Base-by-base conservation (phyloP, 257 asterid species). In the Ballota nigra region DNA sequence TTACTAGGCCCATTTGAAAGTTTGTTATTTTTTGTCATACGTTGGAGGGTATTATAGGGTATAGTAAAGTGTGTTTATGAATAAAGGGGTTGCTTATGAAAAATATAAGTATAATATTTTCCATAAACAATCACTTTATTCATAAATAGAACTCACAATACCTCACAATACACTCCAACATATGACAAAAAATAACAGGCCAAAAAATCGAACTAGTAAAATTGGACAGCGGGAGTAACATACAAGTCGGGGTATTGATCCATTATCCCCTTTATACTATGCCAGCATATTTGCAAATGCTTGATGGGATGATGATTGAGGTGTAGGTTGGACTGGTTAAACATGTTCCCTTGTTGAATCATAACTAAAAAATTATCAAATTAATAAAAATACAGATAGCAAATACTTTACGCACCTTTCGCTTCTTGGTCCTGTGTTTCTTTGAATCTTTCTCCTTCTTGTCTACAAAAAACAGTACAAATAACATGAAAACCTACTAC, bases 361-460 rank as follows among this genome's bases (percentile, higher is more conserved):
- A 40, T 62, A 34, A 62, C 43, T 6, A 62, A 56, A n/a, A 73
- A 33, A 36, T 13, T 33, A 75, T 60, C 75, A 23, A 53, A 38
- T 53, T 3, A 28, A 47, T 22, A 55, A 47, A 40, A 31, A 23
- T 22, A 66, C 29, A 45, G 41, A 16, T 19, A 26, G 38, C 22
- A 64, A 62, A 16, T 24, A 61, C 6, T 23, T 62, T 43, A 13
- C 51, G 76, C 81, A 93, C 98, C 98, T 93, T 93, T 79, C 97
- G 86, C 80, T 91, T 93, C 86, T 85, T 89, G 90, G 84, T 85
- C 72, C 90, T 82, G 74, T 75, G 92, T 77, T 82, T 93, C 86
- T 85, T 93, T 10, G 89, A 81, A 80, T 86, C 97, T 75, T 75
- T 93, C 64, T 91, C 96, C 85, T 79, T 91, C 80, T 80, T 93